Percentiles rank a stretch among this genome's conserved stretches.
Evolutionary conservation across 2,329 filamentous ascomycete species (phyloP).

Genomic region (Calonectria naviculata): DNA sequence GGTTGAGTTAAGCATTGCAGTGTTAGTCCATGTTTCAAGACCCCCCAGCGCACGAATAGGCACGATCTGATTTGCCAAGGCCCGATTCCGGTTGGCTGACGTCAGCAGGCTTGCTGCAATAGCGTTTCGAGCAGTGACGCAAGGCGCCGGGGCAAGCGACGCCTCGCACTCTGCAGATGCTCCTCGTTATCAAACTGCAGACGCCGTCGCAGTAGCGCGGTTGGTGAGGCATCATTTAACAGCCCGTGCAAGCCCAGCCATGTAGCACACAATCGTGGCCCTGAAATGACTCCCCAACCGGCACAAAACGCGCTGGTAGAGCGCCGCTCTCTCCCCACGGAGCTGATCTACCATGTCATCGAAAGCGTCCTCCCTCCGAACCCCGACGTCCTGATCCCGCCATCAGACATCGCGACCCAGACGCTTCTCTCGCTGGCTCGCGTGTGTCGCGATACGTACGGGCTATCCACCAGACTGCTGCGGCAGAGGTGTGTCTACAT

Average conservation of each 20-base stretch:
- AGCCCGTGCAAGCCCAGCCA: background rate
- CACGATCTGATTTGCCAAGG: background rate
- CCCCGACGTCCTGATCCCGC: constrained; percentile 45
- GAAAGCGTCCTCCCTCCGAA: constrained; percentile 49
- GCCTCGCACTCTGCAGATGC: background rate
- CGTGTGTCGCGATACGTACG: constrained; percentile 55
- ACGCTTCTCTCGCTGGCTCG: constrained; percentile 57
- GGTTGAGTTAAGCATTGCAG: background rate
- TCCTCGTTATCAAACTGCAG: constrained; percentile 5
- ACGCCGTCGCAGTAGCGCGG: constrained; percentile 19
- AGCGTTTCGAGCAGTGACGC: background rate
- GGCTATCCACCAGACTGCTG: constrained; percentile 54
- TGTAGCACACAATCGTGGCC: constrained; percentile 15
- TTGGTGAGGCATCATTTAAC: constrained; percentile 9
- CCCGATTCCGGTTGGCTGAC: background rate
- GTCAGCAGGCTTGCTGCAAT: constrained; percentile 7
- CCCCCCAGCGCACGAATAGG: background rate
- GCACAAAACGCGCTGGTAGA: constrained; percentile 7
- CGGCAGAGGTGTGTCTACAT: constrained; percentile 58
- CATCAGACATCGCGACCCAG: constrained; percentile 53
- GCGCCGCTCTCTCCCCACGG: constrained; percentile 43
- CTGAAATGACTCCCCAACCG: constrained; percentile 19
- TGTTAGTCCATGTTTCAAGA: background rate
- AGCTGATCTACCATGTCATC: constrained; percentile 50
- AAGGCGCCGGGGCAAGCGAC: background rate